Base-by-base conservation (phyloP, 1,139 yeast species). In the Saccharomycopsis crataegensis region DNA sequence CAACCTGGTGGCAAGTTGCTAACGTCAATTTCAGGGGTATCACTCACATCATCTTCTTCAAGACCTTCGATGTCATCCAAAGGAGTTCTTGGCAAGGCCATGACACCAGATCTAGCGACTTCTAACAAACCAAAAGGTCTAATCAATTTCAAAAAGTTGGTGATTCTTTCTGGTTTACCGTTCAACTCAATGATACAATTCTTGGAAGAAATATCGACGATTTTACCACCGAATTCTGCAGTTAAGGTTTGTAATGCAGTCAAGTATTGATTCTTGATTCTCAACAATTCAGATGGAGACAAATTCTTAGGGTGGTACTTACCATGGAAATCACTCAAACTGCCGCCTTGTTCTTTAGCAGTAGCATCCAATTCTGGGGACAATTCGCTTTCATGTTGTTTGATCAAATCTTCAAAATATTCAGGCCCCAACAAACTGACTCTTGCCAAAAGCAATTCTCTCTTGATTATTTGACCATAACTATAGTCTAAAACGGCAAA, bases 41-140 rank as follows among this genome's bases (percentile, higher is more conserved):
- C 88, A 50, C 83, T 79, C 46, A 87, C 88, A 58, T 79, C 80
- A 60, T 77, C 75, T 33, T 73, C 70, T 37, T 77, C 81, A 49
- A 76, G 79, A 43, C 69, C 74, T 45, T 60, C 64, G 37, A 70
- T 69, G 56, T 76, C 78, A 56, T 78, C 83, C 64, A 89, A 74
- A 50, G 97, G 97, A 51, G 98, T 89, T 78, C 98, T 83, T 66
- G 98, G 96, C 65, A 93, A 77, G 8, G 98, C 99, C 90, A 93
- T 89, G 96, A 91, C 89, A 72, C 99, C 99, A 31, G 96, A 86
- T 72, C 99, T 82, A 49, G 98, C 96, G 63, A 93, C 86, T 72
- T 93, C 99, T 68, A 93, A 78, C 57, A 93, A 84, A 64, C 99
- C 99, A 67, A 93, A 93, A 50, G 99, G 99, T 67, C 89, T 94